Evolutionary conservation across 176 grass and related monocot species (phyloP), one percentile per base, ranked within the genome.

Genomic region (Eragrostis curvula): DNA sequence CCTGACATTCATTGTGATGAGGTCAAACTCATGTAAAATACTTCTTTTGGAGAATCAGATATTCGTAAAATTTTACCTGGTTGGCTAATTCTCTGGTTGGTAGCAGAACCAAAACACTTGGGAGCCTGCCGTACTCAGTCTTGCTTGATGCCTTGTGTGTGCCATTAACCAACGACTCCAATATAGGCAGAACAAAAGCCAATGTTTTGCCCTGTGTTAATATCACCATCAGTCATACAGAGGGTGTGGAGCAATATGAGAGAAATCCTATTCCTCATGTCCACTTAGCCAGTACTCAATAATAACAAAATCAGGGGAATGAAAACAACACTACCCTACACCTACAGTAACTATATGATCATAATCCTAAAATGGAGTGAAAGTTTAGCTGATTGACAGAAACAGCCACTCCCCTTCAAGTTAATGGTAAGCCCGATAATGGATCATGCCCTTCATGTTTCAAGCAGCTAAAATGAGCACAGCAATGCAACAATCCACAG

Each of bases 61-160:
- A 36, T 13, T 36, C 41, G 11, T 12, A 17, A 2, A 27, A 75
- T 29, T 40, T 44, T 91, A 99, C 97, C 89, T 99, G 97, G 77
- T 96, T 96, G 23, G 97, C 97, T 5, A 99, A 83, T 78, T 99
- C 97, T 73, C 97, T 91, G 13, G 97, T 99, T 23, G 97, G 97
- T 9, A 99, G 85, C 68, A 99, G 81, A 84, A 96, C 89, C 40
- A 99, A 24, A 76, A 96, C 91, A 83, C 85, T 99, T 8, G 93
- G 97, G 60, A 80, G 46, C 73, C 93, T 90, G 65, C 96, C 90
- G 66, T 92, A 67, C 56, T 85, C 93, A 48, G 80, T 87, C 30
- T 53, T 90, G 52, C 84, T 86, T 29, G 86, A 84, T 77, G 85
- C 77, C 79, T 99, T 96, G 28, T 94, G 85, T 70, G 66, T 21